Evolutionary conservation across 2,329 filamentous ascomycete genomes (phyloP).

Genomic region (Hansfordia pulvinata): DNA sequence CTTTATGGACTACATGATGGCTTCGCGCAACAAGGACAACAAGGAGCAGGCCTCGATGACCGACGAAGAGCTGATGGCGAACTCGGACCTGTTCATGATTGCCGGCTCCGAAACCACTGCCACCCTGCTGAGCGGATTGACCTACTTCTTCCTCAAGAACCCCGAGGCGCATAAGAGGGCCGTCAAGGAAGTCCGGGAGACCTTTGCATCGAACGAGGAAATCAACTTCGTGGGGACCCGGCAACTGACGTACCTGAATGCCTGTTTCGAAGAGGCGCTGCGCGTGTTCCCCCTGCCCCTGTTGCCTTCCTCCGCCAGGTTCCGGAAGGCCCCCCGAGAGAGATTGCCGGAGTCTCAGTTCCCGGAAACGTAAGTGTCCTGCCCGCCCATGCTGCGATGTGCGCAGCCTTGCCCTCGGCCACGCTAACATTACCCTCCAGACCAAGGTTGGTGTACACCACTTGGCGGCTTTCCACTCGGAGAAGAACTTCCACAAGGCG

Average conservation of each 20-base stretch:
- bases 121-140: slow-evolving; percentile 24
- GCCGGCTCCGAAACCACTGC: slow-evolving; percentile 38
- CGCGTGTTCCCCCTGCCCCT: slow-evolving; percentile 8
- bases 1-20: background rate
- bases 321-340: background rate
- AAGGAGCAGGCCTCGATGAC: slow-evolving; percentile 5
- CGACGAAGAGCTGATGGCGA: slow-evolving; percentile 9
- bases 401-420: background rate
- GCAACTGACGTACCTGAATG: slow-evolving; percentile 14
- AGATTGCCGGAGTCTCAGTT: background rate
- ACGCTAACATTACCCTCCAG: too few species aligned
- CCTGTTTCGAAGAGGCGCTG: slow-evolving; percentile 16
- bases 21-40: background rate
- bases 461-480: slow-evolving; percentile 4
- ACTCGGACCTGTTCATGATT: slow-evolving; percentile 20
- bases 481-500: slow-evolving; percentile 21
- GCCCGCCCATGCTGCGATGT: background rate
- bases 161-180: slow-evolving; percentile 19
- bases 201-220: slow-evolving; percentile 19
- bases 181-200: slow-evolving; percentile 20
- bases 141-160: slow-evolving; percentile 24
- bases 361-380: background rate
- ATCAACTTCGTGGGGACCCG: slow-evolving; percentile 12
- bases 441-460: background rate
- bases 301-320: background rate